A percentile compares a stretch with the other conserved stretches of the same genome.
These are phyloP conservation scores for Phytophthora melonis DNA, from an alignment of 352 stramenopile genomes.

Conservation along the genomic window DNA sequence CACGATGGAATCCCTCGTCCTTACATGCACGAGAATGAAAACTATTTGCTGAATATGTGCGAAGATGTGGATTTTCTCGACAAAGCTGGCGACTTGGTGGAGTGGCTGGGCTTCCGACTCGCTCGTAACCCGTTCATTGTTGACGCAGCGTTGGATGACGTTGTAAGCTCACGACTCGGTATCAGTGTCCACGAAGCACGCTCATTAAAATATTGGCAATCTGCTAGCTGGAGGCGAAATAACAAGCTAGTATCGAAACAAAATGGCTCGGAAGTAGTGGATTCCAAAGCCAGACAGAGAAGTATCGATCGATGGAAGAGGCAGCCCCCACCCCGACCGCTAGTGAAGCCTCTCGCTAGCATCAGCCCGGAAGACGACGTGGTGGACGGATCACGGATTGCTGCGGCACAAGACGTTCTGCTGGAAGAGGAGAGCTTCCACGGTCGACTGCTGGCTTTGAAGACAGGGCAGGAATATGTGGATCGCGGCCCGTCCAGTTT, in stretches of 20 bases:
- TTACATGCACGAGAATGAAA: constrained; percentile 48
- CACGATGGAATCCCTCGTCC: constrained; percentile 46
- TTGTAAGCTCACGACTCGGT: constrained; percentile 23
- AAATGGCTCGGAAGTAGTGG: neutral
- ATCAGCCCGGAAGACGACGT: constrained; percentile 62
- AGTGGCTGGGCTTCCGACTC: constrained; percentile 66
- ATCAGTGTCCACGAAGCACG: constrained; percentile 26
- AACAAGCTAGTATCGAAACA: neutral
- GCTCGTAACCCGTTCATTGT: constrained; percentile 67
- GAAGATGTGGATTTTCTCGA: constrained; percentile 69
- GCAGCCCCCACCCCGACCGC: constrained; percentile 28
- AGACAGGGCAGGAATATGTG: constrained; percentile 23
- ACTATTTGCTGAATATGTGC: constrained; percentile 67
- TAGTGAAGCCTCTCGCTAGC: constrained; percentile 55
- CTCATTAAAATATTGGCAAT: constrained; percentile 43
- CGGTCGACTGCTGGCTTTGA: constrained; percentile 34
- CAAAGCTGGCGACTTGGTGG: constrained; percentile 39
- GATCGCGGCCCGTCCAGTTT: constrained; percentile 21
- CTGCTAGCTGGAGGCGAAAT: constrained; percentile 30
- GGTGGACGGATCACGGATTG: constrained; percentile 50
- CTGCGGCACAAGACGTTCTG: constrained; percentile 38
- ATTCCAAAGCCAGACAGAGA: neutral
- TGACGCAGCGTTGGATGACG: constrained; percentile 42
- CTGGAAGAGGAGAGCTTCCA: constrained; percentile 64
- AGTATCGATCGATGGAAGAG: constrained; percentile 16